A percentile compares a stretch with the other conserved stretches of the same genome.
Evolutionary conservation across 2,329 filamentous ascomycete genomes (phyloP).

Genomic region (Penicillium sp.): DNA sequence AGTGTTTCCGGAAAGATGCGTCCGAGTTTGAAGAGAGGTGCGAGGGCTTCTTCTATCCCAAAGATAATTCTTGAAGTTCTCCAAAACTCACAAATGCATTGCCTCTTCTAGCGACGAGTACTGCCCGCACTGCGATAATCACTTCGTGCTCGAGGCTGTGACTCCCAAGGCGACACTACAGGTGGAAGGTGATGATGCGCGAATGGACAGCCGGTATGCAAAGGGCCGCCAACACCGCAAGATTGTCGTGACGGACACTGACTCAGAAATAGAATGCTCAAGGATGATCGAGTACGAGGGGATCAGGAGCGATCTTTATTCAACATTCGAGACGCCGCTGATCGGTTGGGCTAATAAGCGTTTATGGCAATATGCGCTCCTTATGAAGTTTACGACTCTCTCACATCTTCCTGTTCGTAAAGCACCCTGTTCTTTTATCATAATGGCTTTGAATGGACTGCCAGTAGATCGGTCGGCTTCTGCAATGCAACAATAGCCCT

Average conservation of each 20-base stretch:
- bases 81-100: background rate
- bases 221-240: background rate
- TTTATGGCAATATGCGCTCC: constrained; percentile 1
- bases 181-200: constrained; percentile 84
- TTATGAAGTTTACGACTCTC: constrained; percentile 30
- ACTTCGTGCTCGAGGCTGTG: constrained; percentile 86
- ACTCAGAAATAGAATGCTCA: constrained; percentile 62
- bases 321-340: constrained; percentile 66
- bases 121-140: constrained; percentile 98
- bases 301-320: constrained; percentile 63
- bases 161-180: constrained; percentile 76
- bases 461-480: too few relatives aligned
- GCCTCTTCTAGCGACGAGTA: constrained; percentile 69
- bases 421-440: background rate
- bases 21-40: constrained; percentile 81
- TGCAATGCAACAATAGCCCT: too few relatives aligned
- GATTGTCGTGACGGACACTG: constrained; percentile 5
- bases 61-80: background rate
- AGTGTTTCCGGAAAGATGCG: constrained; percentile 93
- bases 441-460: background rate
- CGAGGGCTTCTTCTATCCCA: background rate
- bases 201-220: constrained; percentile 64
- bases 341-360: constrained; percentile 63
- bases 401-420: constrained; percentile 11
- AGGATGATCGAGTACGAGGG: constrained; percentile 70